Evolutionary conservation across 1,139 yeast genomes (phyloP).

Genomic region (Yamadazyma membranifaciens): DNA sequence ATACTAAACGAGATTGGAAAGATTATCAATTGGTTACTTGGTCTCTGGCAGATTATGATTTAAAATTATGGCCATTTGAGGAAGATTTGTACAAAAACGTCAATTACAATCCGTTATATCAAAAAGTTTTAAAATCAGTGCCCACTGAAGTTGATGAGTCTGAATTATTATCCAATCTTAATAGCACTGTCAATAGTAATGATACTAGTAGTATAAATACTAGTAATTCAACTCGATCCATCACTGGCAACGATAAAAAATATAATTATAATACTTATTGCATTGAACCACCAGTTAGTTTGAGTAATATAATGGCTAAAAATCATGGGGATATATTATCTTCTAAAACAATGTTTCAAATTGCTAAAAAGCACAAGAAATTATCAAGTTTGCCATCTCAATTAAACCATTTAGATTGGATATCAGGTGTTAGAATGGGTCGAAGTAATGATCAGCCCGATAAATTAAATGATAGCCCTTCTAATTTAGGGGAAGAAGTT

Average conservation of each 20-base stretch:
- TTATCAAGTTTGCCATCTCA: conserved; percentile 26
- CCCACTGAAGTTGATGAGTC: conserved; percentile 11
- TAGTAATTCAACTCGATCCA: background rate
- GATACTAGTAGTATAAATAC: background rate
- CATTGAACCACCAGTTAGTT: conserved; percentile 37
- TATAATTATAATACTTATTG: conserved; percentile 37
- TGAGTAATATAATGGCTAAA: conserved; percentile 32
- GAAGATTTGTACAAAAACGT: conserved; percentile 59
- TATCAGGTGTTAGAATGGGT: conserved; percentile 86
- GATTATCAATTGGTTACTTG: conserved; percentile 91
- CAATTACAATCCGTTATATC: conserved; percentile 48
- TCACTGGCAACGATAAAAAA: background rate
- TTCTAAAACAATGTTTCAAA: conserved; percentile 32
- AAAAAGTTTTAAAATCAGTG: conserved; percentile 23
- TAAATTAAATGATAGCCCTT: conserved; percentile 47
- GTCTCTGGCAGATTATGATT: conserved; percentile 79
- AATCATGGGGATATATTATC: conserved; percentile 38
- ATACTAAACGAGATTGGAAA: conserved; percentile 56
- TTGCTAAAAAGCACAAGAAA: conserved; percentile 29
- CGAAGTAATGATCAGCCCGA: conserved; percentile 41
- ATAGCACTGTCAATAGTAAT: background rate
- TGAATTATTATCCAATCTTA: background rate
- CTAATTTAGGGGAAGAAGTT: conserved; percentile 87
- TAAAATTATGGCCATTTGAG: conserved; percentile 77
- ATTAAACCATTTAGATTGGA: conserved; percentile 82